Evolutionary conservation across 2,329 filamentous ascomycete genomes (phyloP).

Genomic region (Verticillium isaacii): DNA sequence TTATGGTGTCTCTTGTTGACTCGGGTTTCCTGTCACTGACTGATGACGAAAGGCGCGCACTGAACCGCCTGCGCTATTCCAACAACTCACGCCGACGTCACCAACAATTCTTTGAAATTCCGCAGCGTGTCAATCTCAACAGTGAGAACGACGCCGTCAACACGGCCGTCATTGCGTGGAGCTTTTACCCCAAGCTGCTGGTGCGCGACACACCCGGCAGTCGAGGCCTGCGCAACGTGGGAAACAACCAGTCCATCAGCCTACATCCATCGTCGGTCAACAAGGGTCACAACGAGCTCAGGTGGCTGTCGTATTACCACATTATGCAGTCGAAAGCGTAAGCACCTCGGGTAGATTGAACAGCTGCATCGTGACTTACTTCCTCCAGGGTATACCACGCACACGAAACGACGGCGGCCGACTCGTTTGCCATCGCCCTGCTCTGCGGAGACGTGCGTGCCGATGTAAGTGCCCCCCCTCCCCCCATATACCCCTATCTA

Average conservation of each 20-base stretch:
- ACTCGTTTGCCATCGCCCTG: constrained; percentile 77
- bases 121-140: constrained; percentile 67
- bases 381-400: constrained; percentile 71
- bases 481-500: neutral
- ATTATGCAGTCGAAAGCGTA: constrained; percentile 90
- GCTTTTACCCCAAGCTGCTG: constrained; percentile 92
- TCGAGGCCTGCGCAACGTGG: constrained; percentile 84
- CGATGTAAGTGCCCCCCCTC: constrained; percentile 50
- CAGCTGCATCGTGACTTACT: neutral
- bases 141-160: constrained; percentile 77
- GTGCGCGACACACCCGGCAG: constrained; percentile 63
- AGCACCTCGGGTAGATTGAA: constrained; percentile 24
- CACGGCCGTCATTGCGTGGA: constrained; percentile 82
- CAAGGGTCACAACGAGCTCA: constrained; percentile 61
- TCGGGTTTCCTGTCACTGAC: constrained; percentile 77
- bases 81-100: constrained; percentile 48
- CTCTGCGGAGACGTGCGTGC: constrained; percentile 87
- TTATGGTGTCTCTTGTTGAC: constrained; percentile 79
- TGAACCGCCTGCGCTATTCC: constrained; percentile 65
- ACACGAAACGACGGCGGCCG: constrained; percentile 77
- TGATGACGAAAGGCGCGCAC: constrained; percentile 62
- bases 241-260: constrained; percentile 87
- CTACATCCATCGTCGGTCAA: constrained; percentile 89
- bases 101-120: constrained; percentile 76
- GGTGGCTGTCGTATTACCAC: constrained; percentile 92